These are phyloP conservation scores for Colletotrichum sp. DNA, from an alignment of 2,329 filamentous ascomycete species.

Conservation along the genomic window DNA sequence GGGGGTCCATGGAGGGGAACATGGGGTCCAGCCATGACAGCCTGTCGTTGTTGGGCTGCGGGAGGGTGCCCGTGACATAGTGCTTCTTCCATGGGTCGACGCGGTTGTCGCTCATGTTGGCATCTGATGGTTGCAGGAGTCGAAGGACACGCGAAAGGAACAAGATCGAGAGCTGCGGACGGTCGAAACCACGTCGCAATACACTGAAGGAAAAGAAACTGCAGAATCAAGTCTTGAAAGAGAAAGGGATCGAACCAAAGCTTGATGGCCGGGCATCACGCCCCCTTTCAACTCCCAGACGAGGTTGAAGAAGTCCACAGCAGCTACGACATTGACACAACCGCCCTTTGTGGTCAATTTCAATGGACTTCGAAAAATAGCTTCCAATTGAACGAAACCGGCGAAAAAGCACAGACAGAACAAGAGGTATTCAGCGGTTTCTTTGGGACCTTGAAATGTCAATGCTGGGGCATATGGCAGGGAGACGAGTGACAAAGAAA, in stretches of 20 bases:
- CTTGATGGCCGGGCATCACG: background rate
- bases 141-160: background rate
- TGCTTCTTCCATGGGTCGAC: background rate
- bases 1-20: background rate
- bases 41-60: background rate
- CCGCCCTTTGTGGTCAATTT: background rate
- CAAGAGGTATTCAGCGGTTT: background rate
- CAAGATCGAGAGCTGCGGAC: background rate
- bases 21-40: conserved; percentile 11
- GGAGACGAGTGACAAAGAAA: background rate
- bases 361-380: background rate
- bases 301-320: background rate
- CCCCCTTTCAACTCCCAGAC: background rate
- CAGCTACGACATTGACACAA: background rate
- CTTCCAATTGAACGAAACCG: background rate
- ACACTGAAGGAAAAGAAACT: background rate
- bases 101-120: background rate
- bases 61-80: background rate
- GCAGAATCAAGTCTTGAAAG: fast-evolving
- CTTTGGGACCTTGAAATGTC: background rate
- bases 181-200: background rate
- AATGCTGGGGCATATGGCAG: background rate
- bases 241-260: background rate
- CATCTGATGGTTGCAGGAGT: background rate
- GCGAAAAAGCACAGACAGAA: background rate